Conservation (phyloP, 1,139 yeast species). For the Blastobotrys illinoisensis region DNA sequence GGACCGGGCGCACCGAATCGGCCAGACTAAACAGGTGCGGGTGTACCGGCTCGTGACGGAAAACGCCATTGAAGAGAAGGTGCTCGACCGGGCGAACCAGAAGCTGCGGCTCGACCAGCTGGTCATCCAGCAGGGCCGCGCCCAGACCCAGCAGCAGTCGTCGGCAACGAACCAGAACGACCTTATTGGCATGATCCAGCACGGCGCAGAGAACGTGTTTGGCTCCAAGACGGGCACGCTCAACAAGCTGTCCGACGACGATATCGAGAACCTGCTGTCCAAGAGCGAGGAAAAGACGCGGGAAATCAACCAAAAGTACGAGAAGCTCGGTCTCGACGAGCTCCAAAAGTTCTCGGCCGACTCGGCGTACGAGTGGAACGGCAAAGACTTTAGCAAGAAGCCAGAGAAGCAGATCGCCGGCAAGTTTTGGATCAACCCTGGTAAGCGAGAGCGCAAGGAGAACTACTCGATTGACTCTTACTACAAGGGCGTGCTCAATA, state of each 20-base stretch:
- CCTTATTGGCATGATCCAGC: conserved; percentile 89
- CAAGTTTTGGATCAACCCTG: conserved; percentile 75
- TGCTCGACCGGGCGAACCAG: conserved; percentile 92
- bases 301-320: conserved; percentile 69
- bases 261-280: conserved; percentile 71
- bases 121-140: conserved; percentile 91
- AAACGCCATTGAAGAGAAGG: conserved; percentile 94
- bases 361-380: conserved; percentile 95
- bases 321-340: conserved; percentile 84
- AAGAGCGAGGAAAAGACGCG: conserved; percentile 81
- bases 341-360: conserved; percentile 85
- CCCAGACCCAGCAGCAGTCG: conserved; percentile 37
- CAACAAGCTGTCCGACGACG: conserved; percentile 47
- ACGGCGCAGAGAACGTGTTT: conserved; percentile 88
- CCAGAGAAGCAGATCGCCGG: conserved; percentile 29
- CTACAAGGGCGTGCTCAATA: conserved; percentile 68
- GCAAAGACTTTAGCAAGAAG: conserved; percentile 58
- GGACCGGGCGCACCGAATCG: conserved; percentile 98
- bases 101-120: conserved; percentile 87
- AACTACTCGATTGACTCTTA: conserved; percentile 84
- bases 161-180: conserved; percentile 73
- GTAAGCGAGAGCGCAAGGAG: conserved; percentile 86
- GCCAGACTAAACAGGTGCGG: conserved; percentile 92
- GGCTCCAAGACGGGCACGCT: conserved; percentile 32
- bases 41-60: conserved; percentile 92